A percentile compares a stretch with the other conserved stretches of the same genome.
phyloP scores from a whole-genome alignment of 1,284 basidiomycete species.

The Taiwanofungus camphoratus region DNA sequence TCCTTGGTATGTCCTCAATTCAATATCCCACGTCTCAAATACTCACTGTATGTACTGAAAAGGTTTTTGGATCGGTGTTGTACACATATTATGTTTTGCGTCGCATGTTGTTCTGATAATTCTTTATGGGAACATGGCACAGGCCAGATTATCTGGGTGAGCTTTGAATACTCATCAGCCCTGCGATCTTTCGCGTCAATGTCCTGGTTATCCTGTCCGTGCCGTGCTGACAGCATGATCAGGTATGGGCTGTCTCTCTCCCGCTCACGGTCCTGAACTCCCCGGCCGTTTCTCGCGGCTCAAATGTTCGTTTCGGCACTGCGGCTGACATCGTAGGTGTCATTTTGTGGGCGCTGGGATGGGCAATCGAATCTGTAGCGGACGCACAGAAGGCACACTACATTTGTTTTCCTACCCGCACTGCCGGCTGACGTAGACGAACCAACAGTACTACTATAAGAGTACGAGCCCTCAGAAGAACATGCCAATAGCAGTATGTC shows the following conservation, averaged over 20 bases:
- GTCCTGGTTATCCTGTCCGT: not conserved
- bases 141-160: constrained; percentile 54
- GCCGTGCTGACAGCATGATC: not conserved
- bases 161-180: constrained; percentile 4
- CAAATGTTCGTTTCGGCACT: constrained; percentile 54
- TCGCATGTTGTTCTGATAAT: not conserved
- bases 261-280: constrained; percentile 67
- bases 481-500: constrained; percentile 39
- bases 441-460: constrained; percentile 48
- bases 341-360: constrained; percentile 60
- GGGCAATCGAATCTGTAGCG: constrained; percentile 53
- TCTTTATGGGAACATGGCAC: constrained; percentile 12
- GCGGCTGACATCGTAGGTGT: constrained; percentile 65
- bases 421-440: not conserved
- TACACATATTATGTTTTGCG: not conserved
- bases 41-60: not conserved
- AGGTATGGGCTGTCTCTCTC: constrained; percentile 67
- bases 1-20: constrained; percentile 39
- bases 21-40: not conserved
- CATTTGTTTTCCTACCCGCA: too few species aligned
- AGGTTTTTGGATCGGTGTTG: constrained; percentile 50
- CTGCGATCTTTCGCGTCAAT: not conserved
- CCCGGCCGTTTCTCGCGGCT: constrained; percentile 49
- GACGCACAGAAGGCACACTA: constrained; percentile 70
- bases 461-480: constrained; percentile 47